Evolutionary conservation across 495 filamentous ascomycete genomes (phyloP).

Genomic region (Lasiosphaeria miniovina): DNA sequence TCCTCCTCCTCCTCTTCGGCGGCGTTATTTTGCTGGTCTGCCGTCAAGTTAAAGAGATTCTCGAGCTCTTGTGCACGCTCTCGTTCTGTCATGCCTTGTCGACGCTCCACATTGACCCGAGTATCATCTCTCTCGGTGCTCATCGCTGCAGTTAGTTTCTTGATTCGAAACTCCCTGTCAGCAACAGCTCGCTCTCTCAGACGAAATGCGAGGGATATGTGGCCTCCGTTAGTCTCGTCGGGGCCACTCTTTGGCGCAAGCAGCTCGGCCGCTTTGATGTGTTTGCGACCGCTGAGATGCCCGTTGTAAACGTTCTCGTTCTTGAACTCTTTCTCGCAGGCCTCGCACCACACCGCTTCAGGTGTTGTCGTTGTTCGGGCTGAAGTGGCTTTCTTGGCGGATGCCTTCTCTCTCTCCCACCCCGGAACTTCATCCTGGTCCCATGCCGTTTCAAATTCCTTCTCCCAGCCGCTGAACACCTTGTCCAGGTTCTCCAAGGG

Average conservation of each 20-base stretch:
- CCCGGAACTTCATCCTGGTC: conserved; percentile 70
- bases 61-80: conserved; percentile 91
- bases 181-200: conserved; percentile 90
- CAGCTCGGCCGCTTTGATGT: conserved; percentile 73
- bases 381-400: conserved; percentile 30
- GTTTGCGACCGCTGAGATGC: conserved; percentile 87
- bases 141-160: conserved; percentile 71
- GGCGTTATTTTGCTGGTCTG: conserved; percentile 25
- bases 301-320: conserved; percentile 92
- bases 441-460: conserved; percentile 84
- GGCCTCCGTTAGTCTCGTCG: conserved; percentile 25
- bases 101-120: conserved; percentile 86
- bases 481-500: conserved; percentile 82
- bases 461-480: conserved; percentile 68
- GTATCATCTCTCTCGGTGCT: conserved; percentile 79
- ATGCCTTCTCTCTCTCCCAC: conserved; percentile 64
- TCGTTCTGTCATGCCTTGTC: conserved; percentile 91
- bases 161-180: conserved; percentile 80
- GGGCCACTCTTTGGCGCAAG: conserved; percentile 36
- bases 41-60: conserved; percentile 67
- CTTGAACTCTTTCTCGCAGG: conserved; percentile 91
- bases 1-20: conserved; percentile 49
- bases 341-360: conserved; percentile 79
- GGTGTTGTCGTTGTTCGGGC: conserved; percentile 51
- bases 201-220: conserved; percentile 43